Conservation (phyloP, 2,329 filamentous ascomycete genomes). For the Penicillium frequentans region DNA sequence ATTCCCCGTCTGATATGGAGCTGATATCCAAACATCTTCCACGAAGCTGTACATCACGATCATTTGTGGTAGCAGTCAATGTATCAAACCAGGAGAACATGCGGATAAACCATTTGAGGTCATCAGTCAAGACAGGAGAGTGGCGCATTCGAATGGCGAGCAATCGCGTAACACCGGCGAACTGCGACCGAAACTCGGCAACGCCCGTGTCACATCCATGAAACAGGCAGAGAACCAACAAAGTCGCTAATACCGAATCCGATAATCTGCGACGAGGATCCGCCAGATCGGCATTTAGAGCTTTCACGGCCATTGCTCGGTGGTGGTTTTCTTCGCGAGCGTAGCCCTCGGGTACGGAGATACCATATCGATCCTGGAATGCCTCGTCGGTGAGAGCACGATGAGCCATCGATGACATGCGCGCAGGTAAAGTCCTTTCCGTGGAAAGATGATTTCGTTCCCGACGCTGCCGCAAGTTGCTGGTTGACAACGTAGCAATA, state of each 20-base stretch:
- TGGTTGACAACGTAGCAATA: constrained; percentile 83
- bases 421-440: constrained; percentile 51
- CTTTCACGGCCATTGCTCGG: constrained; percentile 77
- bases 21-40: constrained; percentile 64
- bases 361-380: constrained; percentile 40
- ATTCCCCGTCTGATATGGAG: constrained; percentile 65
- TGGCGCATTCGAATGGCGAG: constrained; percentile 70
- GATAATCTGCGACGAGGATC: constrained; percentile 73
- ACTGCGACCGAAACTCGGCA: constrained; percentile 89
- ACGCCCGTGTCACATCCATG: constrained; percentile 92
- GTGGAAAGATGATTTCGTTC: constrained; percentile 56
- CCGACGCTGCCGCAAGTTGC: constrained; percentile 82
- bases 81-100: constrained; percentile 95
- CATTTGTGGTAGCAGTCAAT: constrained; percentile 87
- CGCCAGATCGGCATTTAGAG: constrained; percentile 80
- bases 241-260: constrained; percentile 83
- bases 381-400: constrained; percentile 41
- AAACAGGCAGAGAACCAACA: constrained; percentile 86
- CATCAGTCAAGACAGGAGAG: constrained; percentile 64
- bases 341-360: constrained; percentile 57
- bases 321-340: constrained; percentile 78
- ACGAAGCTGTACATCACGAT: constrained; percentile 79
- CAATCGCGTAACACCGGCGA: constrained; percentile 89
- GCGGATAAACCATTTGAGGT: constrained; percentile 77
- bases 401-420: constrained; percentile 50